Evolutionary conservation across 2,329 filamentous ascomycete genomes (phyloP), one percentile per base, ranked within the genome.

Genomic region (Diaporthe eres): DNA sequence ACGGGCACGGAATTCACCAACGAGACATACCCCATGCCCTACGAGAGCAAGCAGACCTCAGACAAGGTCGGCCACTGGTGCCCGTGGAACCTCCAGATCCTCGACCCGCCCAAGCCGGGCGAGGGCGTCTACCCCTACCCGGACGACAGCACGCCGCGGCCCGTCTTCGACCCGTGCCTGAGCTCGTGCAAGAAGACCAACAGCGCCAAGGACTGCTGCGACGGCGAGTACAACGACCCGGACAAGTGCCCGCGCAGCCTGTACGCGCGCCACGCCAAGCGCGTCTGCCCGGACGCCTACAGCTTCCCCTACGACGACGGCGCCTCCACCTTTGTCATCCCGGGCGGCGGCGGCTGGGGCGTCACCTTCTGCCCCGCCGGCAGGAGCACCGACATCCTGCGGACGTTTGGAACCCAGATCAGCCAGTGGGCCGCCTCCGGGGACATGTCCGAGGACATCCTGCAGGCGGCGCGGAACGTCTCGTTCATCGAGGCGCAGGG

Each of bases 241-340:
- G 86, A 88, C 34, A 86, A 87, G 67, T 97, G 94, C 85, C 86
- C 88, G 76, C 92, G 93, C 3, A 92, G 92, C 70, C 84, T 90
- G 55, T 97, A 96, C 85, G 92, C 92, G 78, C 90, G 87, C 75
- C 87, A 87, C 15, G 93, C 94, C 72, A 97, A 97, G 86, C 85
- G 85, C 4, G 89, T 96, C 17, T 97, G 95, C 81, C 94, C 95
- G 0, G 95, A 97, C 84, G 94, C 94, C 3, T 97, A 97, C 85
- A 95, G 93, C 80, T 97, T 90, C 82, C 92, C 93, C 70, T 91
- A 90, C 82, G 89, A 91, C 78, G 90, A 92, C 80, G 84, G 86
- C 77, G 85, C 86, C 42, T 90, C 88, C 22, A 92, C 91, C 0
- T 93, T 92, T 79, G 90, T 91, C 79, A 86, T 92, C 49, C 91